Base-by-base conservation (phyloP, 2,329 filamentous ascomycete genomes). In the Basipetospora chlamydospora region DNA sequence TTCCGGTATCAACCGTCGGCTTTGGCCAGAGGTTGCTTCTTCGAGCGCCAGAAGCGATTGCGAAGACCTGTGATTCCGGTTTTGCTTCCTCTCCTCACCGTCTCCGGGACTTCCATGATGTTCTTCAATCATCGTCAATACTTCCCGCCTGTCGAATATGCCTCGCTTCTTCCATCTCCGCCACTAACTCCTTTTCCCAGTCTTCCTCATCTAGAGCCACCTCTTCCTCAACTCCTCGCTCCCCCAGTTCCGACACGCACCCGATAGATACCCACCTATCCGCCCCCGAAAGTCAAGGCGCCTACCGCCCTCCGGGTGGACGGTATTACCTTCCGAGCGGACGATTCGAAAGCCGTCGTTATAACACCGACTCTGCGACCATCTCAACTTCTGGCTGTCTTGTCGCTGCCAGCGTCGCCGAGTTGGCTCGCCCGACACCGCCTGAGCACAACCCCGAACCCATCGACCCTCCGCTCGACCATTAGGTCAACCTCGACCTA, bases 11-110 rank as follows among this genome's bases (percentile, higher is more conserved):
- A n/a, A n/a, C n/a, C n/a, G n/a, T n/a, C n/a, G n/a, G n/a, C n/a
- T n/a, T n/a, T n/a, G n/a, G n/a, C n/a, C n/a, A n/a, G n/a, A n/a
- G n/a, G n/a, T n/a, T n/a, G n/a, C n/a, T n/a, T n/a, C n/a, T n/a
- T n/a, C n/a, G n/a, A n/a, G n/a, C n/a, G n/a, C n/a, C n/a, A 40
- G 37, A 32, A 21, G 17, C 30, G 30, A 15, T 37, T 35, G n/a
- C 36, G 28, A 34, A n/a, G 32, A 28, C n/a, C 28, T 10, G n/a
- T 28, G 7, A 28, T 25, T 31, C 26, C 28, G 28, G 28, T 31
- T 21, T 30, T 31, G 28, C 35, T 8, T 28, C 31, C 35, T 37
- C 35, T 28, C 16, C 35, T 37, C 18, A 6, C 25, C 35, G 20
- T 29, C 35, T 29, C 25, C 28, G 13, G 12, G 26, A 16, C 16